phyloP scores from a whole-genome alignment of 257 asterid genomes.

The Lycium barbarum region DNA sequence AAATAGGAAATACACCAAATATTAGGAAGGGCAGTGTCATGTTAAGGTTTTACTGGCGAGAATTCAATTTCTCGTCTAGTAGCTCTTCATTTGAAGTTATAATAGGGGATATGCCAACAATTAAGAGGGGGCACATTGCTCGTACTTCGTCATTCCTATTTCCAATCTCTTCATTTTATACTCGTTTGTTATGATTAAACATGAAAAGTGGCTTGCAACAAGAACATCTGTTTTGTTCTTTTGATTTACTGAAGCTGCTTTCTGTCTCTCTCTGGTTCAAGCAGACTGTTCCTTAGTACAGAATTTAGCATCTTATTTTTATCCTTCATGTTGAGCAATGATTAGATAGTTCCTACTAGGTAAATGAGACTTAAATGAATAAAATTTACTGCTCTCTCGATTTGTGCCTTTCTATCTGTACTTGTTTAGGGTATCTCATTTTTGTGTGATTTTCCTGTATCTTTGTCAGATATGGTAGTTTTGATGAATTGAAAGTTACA shows the following conservation, averaged over 20 bases:
- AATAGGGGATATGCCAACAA: slow-evolving; percentile 19
- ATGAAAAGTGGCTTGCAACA: not conserved
- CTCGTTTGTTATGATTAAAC: slow-evolving; percentile 5
- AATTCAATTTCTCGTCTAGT: slow-evolving; percentile 11
- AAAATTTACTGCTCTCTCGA: not conserved
- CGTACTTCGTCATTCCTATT: not conserved
- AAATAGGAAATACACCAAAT: not conserved
- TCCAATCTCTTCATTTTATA: not conserved
- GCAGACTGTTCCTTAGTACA: not conserved
- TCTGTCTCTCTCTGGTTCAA: not conserved
- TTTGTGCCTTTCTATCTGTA: not conserved
- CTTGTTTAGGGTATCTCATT: slow-evolving; percentile 2
- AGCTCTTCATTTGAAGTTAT: not conserved
- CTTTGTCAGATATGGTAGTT: slow-evolving; percentile 73
- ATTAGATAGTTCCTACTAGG: not conserved
- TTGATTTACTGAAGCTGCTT: not conserved
- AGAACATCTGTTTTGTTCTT: not conserved
- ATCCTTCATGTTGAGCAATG: not conserved
- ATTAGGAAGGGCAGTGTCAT: not conserved
- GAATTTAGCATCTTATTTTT: not conserved
- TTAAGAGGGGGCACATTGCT: not conserved
- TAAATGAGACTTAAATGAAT: slow-evolving; percentile 1
- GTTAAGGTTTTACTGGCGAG: not conserved
- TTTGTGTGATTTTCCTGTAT: slow-evolving; percentile 22
- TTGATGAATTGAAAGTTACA: slow-evolving; percentile 73